These are phyloP conservation scores for Centrapalus pauciflorus DNA, from an alignment of 129 eudicot species.

Conservation along the genomic window DNA sequence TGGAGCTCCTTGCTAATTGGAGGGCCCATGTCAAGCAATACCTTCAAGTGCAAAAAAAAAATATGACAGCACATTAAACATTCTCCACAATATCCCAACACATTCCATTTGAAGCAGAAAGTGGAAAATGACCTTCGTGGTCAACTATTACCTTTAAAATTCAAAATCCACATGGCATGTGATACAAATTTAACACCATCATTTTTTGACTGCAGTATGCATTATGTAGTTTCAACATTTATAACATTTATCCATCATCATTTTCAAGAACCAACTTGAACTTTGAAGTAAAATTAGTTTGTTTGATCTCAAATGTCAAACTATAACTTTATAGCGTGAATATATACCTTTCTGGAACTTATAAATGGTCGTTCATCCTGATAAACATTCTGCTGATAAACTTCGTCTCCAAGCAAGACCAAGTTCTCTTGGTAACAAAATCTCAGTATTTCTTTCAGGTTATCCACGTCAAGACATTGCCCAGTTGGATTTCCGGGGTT, in stretches of 20 bases:
- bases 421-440: constrained; percentile 80
- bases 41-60: constrained; percentile 34
- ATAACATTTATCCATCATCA: not conserved
- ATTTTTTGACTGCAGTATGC: not conserved
- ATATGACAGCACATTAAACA: not conserved
- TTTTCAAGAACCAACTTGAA: not conserved
- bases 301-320: constrained; percentile 3
- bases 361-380: constrained; percentile 97
- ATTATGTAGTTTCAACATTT: not conserved
- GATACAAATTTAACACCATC: not conserved
- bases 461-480: constrained; percentile 82
- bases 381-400: constrained; percentile 94
- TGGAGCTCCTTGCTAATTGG: constrained; percentile 85
- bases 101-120: not conserved
- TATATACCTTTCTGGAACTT: constrained; percentile 80
- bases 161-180: not conserved
- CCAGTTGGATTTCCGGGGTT: constrained; percentile 99
- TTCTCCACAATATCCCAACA: not conserved
- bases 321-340: not conserved
- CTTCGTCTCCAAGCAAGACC: constrained; percentile 93
- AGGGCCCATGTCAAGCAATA: constrained; percentile 87
- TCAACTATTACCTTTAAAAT: not conserved
- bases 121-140: constrained; percentile 8
- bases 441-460: constrained; percentile 57
- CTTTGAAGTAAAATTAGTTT: not conserved